Percentiles rank a stretch among this genome's conserved stretches.
phyloP scores from a whole-genome alignment of 2,329 filamentous ascomycete genomes.

The Periconia macrospinosa region DNA sequence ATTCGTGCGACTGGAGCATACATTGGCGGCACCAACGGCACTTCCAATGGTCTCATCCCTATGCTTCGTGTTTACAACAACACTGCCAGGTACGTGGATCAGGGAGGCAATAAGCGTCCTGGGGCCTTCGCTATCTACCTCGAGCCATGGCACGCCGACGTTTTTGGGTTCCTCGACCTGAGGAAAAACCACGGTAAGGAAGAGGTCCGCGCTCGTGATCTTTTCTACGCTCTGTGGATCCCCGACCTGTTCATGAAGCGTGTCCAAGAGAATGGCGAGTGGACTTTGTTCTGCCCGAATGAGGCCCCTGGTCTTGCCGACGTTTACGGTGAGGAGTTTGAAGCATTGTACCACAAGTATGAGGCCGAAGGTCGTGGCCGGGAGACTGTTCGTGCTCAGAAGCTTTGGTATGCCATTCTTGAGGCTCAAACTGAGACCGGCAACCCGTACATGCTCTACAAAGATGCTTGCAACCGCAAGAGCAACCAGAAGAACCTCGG shows the following conservation, averaged over 20 bases:
- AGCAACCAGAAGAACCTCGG: conserved; percentile 99
- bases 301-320: conserved; percentile 94
- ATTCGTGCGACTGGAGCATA: conserved; percentile 98
- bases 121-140: conserved; percentile 99
- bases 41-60: conserved; percentile 93
- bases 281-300: conserved; percentile 98
- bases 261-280: conserved; percentile 93
- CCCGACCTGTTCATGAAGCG: conserved; percentile 99
- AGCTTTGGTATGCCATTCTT: conserved; percentile 98
- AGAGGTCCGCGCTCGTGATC: conserved; percentile 91
- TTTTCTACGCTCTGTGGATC: conserved; percentile 98
- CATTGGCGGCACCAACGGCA: conserved; percentile 96
- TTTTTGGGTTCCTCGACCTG: conserved; percentile 96
- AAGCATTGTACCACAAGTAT: conserved; percentile 87
- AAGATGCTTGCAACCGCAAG: conserved; percentile 97
- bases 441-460: conserved; percentile 99
- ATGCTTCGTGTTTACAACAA: conserved; percentile 99
- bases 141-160: conserved; percentile 97
- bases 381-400: conserved; percentile 93
- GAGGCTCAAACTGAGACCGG: conserved; percentile 99
- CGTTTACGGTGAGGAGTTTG: conserved; percentile 96
- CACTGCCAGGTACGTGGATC: conserved; percentile 96
- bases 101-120: conserved; percentile 98
- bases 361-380: conserved; percentile 86
- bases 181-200: conserved; percentile 99